Base-by-base conservation (phyloP, 225 moss, liverwort and hornwort species). In the Neckera pumila region DNA sequence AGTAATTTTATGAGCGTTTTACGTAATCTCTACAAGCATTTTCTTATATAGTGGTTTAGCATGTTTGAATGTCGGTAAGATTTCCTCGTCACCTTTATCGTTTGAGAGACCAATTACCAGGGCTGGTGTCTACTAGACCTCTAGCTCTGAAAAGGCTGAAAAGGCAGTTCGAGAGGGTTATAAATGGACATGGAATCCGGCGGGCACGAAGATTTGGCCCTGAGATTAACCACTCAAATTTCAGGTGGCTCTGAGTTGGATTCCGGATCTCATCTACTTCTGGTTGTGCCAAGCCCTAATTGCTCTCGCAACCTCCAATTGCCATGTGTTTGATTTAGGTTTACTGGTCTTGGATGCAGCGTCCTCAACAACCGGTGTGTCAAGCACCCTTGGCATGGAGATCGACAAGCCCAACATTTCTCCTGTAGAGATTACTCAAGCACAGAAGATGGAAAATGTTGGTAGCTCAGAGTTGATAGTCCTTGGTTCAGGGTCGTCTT, bases 401-500 rank as follows among this genome's bases (percentile, higher is more conserved):
- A 65, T 81, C 43, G 38, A 81, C 67, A 71, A 76, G 82, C 66
- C 66, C 51, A 53, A 71, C 7, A 66, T 33, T 54, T 49, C 36
- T 87, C 54, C 83, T 83, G 21, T 62, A 36, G 62, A 26, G 63
- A 69, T 54, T 80, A 27, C 62, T 78, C 80, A 59, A 61, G 85
- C 82, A 67, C 91, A 81, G 53, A 90, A 87, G 88, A 81, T 88
- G 92, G 26, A 43, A 75, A 87, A 87, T 61, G 83, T 34, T 60
- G 93, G 74, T 51, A 86, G 89, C 81, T 97, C 98, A 59, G 97
- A 99, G 88, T 86, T 99, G 89, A 95, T 99, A 79, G 89, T 99
- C 60, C 87, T 99, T 79, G 98, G 98, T 86, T 96, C 98, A 51
- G 98, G 98, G 53, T 99, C 95, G 28, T 99, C 98, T 21, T 94